phyloP scores from a whole-genome alignment of 2,329 filamentous ascomycete genomes.

The Nemania serpens region DNA sequence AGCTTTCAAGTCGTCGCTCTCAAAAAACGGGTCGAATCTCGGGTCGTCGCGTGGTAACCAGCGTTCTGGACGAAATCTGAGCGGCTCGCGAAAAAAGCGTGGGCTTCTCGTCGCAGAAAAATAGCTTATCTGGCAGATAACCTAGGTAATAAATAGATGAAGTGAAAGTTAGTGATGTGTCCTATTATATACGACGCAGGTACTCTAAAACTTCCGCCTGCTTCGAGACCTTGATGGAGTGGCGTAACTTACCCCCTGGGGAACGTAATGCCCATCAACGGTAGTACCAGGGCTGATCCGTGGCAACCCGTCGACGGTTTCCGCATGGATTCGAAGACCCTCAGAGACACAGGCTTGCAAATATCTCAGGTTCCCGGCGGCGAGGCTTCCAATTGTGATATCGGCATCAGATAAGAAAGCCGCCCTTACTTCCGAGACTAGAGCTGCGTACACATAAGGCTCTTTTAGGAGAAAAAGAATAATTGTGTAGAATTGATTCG shows the following conservation, averaged over 20 bases:
- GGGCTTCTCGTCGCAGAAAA: conserved; percentile 16
- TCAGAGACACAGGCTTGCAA: conserved; percentile 32
- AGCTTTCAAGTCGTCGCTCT: conserved; percentile 15
- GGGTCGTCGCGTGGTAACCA: conserved; percentile 27
- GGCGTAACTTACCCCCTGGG: conserved; percentile 14
- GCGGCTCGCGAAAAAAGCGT: conserved; percentile 22
- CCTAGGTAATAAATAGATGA: not conserved
- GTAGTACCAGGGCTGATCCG: conserved; percentile 34
- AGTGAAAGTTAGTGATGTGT: conserved; percentile 7
- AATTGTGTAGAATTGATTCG: conserved; percentile 27
- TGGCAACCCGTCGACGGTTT: conserved; percentile 27
- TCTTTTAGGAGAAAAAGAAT: conserved; percentile 22
- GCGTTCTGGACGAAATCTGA: conserved; percentile 23
- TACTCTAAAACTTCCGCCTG: conserved; percentile 1
- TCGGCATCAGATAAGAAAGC: conserved; percentile 27
- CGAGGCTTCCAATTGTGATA: conserved; percentile 28
- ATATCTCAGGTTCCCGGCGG: conserved; percentile 27
- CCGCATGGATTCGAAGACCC: conserved; percentile 26
- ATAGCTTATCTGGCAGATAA: conserved; percentile 23
- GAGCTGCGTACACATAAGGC: conserved; percentile 9
- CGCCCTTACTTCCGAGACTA: conserved; percentile 30
- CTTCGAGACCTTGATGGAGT: not conserved
- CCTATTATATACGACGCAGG: not conserved
- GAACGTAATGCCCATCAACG: conserved; percentile 35
- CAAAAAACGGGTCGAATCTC: conserved; percentile 17